These are phyloP conservation scores for Anethum foeniculum DNA, from an alignment of 140 eudicot genomes.

Conservation along the genomic window DNA sequence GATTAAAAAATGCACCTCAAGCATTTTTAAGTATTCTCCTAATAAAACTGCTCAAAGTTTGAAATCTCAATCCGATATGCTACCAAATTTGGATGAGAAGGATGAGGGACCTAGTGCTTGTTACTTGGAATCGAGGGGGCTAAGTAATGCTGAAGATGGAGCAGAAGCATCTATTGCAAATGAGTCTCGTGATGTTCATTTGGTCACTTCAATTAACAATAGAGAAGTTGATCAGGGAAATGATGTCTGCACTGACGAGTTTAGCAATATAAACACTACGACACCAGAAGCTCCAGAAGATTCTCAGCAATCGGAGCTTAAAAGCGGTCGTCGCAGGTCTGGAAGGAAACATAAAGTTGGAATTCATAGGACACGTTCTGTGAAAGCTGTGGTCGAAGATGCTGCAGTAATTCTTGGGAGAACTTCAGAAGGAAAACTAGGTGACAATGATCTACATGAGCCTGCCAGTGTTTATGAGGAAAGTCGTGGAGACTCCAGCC, in stretches of 20 bases:
- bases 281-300: slow-evolving; percentile 38
- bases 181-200: slow-evolving; percentile 16
- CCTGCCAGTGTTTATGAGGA: slow-evolving; percentile 22
- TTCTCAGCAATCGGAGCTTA: slow-evolving; percentile 55
- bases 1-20: slow-evolving; percentile 48
- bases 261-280: slow-evolving; percentile 33
- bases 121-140: slow-evolving; percentile 16
- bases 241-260: slow-evolving; percentile 23
- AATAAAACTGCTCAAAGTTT: slow-evolving; percentile 15
- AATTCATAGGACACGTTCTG: slow-evolving; percentile 41
- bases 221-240: slow-evolving; percentile 8
- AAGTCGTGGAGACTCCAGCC: slow-evolving; percentile 31
- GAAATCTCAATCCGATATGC: slow-evolving; percentile 25
- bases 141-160: slow-evolving; percentile 13
- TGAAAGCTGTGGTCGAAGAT: slow-evolving; percentile 58
- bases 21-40: slow-evolving; percentile 54
- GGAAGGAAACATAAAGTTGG: slow-evolving; percentile 37
- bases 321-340: slow-evolving; percentile 26
- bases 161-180: slow-evolving; percentile 24
- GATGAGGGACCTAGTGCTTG: slow-evolving; percentile 23
- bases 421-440: slow-evolving; percentile 11
- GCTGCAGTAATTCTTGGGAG: slow-evolving; percentile 31
- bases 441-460: slow-evolving; percentile 21
- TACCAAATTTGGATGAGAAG: slow-evolving; percentile 18
- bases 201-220: slow-evolving; percentile 2